Percentiles rank a stretch among this genome's conserved stretches.
These are phyloP conservation scores for Hypoxylon intermedium DNA, from an alignment of 495 filamentous ascomycete species.

Conservation along the genomic window DNA sequence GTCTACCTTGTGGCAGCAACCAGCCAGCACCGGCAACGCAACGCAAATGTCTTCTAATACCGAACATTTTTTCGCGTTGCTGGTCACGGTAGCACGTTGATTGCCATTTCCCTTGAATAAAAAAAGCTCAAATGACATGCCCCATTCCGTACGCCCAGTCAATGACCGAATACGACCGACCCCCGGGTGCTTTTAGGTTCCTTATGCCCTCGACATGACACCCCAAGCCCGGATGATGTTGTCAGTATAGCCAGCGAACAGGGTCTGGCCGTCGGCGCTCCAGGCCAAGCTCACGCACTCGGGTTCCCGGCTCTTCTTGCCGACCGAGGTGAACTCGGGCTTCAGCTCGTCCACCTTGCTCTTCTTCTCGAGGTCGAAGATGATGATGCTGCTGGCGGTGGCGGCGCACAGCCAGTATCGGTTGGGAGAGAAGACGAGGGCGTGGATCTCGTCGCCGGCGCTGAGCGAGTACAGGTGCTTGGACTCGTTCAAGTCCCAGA, in stretches of 20 bases:
- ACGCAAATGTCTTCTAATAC: conserved; percentile 24
- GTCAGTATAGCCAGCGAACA: conserved; percentile 99
- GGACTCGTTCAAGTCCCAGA: conserved; percentile 99
- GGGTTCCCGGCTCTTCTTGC: conserved; percentile 98
- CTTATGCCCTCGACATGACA: conserved; percentile 81
- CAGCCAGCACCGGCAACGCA: conserved; percentile 36
- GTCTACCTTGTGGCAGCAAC: conserved; percentile 43
- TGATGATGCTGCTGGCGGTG: conserved; percentile 96
- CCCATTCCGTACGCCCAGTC: conserved; percentile 48
- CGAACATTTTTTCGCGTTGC: conserved; percentile 31
- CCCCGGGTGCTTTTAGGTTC: conserved; percentile 29
- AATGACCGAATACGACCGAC: conserved; percentile 38
- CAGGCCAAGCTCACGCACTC: conserved; percentile 98
- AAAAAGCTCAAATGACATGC: conserved; percentile 47
- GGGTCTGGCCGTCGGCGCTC: conserved; percentile 96
- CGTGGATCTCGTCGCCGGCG: conserved; percentile 99
- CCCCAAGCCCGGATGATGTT: conserved; percentile 99
- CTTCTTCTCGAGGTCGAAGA: conserved; percentile 99
- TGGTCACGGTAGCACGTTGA: conserved; percentile 27
- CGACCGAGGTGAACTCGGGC: conserved; percentile 94
- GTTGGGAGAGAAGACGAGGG: conserved; percentile 99
- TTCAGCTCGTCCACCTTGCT: conserved; percentile 99
- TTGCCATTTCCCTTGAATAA: conserved; percentile 44
- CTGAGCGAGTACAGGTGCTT: conserved; percentile 99
- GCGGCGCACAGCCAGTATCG: conserved; percentile 99